Percentiles rank a stretch among this genome's conserved stretches.
Conservation (phyloP, 75 land plant species). For the Pinus tabuliformis region DNA sequence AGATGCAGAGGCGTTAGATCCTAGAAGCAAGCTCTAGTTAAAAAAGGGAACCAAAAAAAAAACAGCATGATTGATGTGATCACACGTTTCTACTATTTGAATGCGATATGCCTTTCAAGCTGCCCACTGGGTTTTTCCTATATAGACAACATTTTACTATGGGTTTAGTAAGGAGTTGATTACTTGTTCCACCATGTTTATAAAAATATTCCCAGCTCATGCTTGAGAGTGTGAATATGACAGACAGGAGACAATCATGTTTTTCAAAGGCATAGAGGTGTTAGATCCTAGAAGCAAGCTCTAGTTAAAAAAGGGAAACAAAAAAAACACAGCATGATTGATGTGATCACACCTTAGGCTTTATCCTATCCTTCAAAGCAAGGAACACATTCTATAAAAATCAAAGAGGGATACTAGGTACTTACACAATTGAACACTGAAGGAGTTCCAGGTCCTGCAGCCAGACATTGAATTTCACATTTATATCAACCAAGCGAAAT, state of each 20-base stretch:
- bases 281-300: background rate
- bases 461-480: background rate
- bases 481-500: no score
- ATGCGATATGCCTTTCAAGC: no score
- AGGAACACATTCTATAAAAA: background rate
- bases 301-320: background rate
- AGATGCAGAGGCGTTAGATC: background rate
- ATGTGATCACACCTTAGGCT: no score
- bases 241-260: background rate
- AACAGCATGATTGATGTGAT: no score
- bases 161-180: background rate
- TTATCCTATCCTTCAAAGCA: no score
- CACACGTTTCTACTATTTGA: no score
- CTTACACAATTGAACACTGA: slow-evolving; percentile 79
- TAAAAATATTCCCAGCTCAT: background rate
- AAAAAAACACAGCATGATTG: no score
- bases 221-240: no score
- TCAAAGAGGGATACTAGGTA: background rate
- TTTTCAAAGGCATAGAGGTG: background rate
- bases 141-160: background rate
- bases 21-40: background rate
- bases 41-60: no score
- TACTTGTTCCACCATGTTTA: background rate
- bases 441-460: slow-evolving; percentile 87
- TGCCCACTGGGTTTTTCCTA: no score